Conservation (phyloP, 257 asterid species). For the Solanum sejunctum region DNA sequence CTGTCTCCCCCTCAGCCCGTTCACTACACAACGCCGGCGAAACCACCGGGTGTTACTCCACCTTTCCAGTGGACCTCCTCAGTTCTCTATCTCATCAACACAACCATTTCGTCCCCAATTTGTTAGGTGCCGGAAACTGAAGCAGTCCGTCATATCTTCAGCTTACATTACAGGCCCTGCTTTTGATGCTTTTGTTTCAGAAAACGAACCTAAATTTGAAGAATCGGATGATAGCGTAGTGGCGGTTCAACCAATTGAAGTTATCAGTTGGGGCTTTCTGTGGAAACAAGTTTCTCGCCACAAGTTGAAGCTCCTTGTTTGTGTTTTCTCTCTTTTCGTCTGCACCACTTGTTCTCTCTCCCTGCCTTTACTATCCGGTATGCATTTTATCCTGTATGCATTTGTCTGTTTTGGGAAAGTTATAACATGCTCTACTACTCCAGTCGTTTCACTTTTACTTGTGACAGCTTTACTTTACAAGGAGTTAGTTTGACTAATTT, state of each 20-base stretch:
- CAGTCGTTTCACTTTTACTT: neutral
- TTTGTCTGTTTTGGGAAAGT: neutral
- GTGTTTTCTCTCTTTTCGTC: slow-evolving; percentile 46
- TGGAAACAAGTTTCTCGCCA: slow-evolving; percentile 60
- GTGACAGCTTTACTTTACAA: neutral
- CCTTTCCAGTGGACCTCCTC: neutral
- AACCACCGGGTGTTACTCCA: neutral
- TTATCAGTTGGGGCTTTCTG: slow-evolving; percentile 68
- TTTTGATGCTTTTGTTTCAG: slow-evolving; percentile 61
- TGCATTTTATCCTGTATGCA: slow-evolving; percentile 33
- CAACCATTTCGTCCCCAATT: neutral
- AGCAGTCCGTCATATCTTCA: neutral
- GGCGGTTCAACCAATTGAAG: slow-evolving; percentile 38
- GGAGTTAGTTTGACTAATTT: neutral
- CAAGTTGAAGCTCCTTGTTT: slow-evolving; percentile 56
- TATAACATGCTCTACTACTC: neutral
- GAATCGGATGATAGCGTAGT: slow-evolving; percentile 14
- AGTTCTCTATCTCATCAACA: neutral
- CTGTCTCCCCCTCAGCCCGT: neutral
- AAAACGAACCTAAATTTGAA: slow-evolving; percentile 45
- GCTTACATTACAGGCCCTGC: slow-evolving; percentile 80
- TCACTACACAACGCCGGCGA: neutral
- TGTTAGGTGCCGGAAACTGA: neutral
- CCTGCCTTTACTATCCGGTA: slow-evolving; percentile 76
- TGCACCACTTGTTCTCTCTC: slow-evolving; percentile 69